Percentiles rank a stretch among this genome's conserved stretches.
Evolutionary conservation across 2,329 filamentous ascomycete genomes (phyloP).

Genomic region (Trichoderma koningii): DNA sequence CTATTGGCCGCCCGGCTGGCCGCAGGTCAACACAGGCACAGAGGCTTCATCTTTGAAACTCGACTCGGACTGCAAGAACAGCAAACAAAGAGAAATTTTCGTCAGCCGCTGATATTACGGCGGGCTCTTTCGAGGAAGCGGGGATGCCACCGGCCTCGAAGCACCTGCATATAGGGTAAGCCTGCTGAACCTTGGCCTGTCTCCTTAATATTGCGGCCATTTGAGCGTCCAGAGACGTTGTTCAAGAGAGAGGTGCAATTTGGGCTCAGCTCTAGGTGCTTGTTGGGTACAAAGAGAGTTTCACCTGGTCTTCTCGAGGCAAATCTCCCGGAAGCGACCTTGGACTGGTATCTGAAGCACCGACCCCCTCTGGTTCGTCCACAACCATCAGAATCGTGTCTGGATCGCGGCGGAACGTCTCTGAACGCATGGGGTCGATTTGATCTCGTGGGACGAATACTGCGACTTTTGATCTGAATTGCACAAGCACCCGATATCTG

Average conservation of each 20-base stretch:
- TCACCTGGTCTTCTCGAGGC: not conserved
- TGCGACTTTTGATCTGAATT: not conserved
- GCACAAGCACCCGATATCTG: not conserved
- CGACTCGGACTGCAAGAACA: not conserved
- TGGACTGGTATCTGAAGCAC: not conserved
- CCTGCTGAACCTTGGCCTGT: not conserved
- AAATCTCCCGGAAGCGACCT: not conserved
- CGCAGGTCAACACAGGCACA: constrained; percentile 5
- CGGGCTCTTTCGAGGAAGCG: not conserved
- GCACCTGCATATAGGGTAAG: not conserved
- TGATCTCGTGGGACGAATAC: not conserved
- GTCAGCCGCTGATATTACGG: not conserved
- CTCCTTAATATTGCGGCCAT: not conserved
- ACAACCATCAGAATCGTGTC: not conserved
- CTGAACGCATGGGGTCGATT: not conserved
- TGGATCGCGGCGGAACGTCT: not conserved
- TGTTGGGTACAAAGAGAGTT: not conserved
- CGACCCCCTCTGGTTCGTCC: not conserved
- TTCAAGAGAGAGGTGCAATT: constrained; percentile 11
- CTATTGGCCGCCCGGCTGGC: constrained; percentile 17
- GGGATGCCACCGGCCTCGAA: not conserved
- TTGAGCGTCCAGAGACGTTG: not conserved
- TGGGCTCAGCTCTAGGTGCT: not conserved
- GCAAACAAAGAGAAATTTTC: not conserved
- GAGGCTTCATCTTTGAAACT: constrained; percentile 9